Percentiles rank a stretch among this genome's conserved stretches.
phyloP scores from a whole-genome alignment of 257 asterid genomes.

The Nicotiana noctiflora region DNA sequence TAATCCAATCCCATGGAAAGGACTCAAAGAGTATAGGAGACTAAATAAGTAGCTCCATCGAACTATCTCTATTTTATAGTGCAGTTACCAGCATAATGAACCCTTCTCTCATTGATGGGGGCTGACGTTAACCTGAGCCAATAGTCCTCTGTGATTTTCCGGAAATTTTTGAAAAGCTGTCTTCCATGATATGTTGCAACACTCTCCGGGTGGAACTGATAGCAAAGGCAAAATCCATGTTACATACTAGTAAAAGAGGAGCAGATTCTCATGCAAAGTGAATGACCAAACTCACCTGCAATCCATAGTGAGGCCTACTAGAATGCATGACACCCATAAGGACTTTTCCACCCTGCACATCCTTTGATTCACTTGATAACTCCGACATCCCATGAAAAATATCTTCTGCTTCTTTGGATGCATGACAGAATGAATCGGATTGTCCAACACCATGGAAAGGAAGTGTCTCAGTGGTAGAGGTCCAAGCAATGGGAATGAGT shows the following conservation, averaged over 20 bases:
- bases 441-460: conserved; percentile 45
- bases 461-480: conserved; percentile 47
- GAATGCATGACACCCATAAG: conserved; percentile 97
- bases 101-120: conserved; percentile 32
- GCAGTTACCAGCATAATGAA: conserved; percentile 55
- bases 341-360: conserved; percentile 35
- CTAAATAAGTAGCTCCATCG: neutral
- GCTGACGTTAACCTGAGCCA: conserved; percentile 64
- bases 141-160: conserved; percentile 72
- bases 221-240: conserved; percentile 11
- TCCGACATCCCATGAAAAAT: conserved; percentile 23
- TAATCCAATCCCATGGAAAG: neutral
- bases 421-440: conserved; percentile 26
- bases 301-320: conserved; percentile 84
- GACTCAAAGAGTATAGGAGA: neutral
- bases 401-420: conserved; percentile 33
- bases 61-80: conserved; percentile 14
- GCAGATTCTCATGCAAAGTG: neutral
- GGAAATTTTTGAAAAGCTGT: conserved; percentile 79
- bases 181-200: conserved; percentile 78
- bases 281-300: conserved; percentile 55
- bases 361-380: conserved; percentile 31
- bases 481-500: conserved; percentile 96
- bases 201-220: conserved; percentile 97
- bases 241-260: conserved; percentile 1